Percentiles rank a stretch among this genome's conserved stretches.
Evolutionary conservation across 495 filamentous ascomycete genomes (phyloP).

Genomic region (Aspergillus bertholletiae): DNA sequence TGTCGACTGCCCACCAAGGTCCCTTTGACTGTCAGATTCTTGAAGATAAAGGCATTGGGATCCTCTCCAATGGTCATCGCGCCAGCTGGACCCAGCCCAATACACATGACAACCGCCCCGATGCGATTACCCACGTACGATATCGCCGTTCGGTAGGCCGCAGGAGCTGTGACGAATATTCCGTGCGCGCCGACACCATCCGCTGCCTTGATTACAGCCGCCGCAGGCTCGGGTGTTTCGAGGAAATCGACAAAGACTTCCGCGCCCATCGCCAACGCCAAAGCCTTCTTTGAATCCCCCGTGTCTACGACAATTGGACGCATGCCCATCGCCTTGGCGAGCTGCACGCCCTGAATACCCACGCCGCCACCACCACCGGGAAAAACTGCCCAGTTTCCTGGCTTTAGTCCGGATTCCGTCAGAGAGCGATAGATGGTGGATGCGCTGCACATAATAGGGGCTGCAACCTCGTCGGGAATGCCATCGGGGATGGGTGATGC

Average conservation of each 20-base stretch:
- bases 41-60: constrained; percentile 38
- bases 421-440: constrained; percentile 54
- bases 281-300: constrained; percentile 34
- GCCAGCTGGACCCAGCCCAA: constrained; percentile 31
- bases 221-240: constrained; percentile 29
- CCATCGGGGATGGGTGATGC: constrained; percentile 64
- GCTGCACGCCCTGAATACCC: constrained; percentile 59
- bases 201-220: constrained; percentile 35
- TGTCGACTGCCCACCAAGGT: constrained; percentile 45
- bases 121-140: constrained; percentile 38
- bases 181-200: constrained; percentile 49
- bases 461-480: constrained; percentile 54
- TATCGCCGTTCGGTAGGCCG: constrained; percentile 38
- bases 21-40: constrained; percentile 44
- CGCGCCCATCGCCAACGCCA: constrained; percentile 45
- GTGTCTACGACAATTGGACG: constrained; percentile 50
- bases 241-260: constrained; percentile 51
- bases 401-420: constrained; percentile 48
- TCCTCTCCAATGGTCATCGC: constrained; percentile 35
- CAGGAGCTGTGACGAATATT: constrained; percentile 47
- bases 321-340: constrained; percentile 55
- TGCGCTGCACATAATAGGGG: constrained; percentile 59
- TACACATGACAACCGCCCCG: constrained; percentile 45
- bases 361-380: constrained; percentile 55
- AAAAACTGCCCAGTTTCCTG: constrained; percentile 59